These are phyloP conservation scores for Linnemannia zychae DNA, from an alignment of 192 early-diverging fungal species.

Conservation along the genomic window DNA sequence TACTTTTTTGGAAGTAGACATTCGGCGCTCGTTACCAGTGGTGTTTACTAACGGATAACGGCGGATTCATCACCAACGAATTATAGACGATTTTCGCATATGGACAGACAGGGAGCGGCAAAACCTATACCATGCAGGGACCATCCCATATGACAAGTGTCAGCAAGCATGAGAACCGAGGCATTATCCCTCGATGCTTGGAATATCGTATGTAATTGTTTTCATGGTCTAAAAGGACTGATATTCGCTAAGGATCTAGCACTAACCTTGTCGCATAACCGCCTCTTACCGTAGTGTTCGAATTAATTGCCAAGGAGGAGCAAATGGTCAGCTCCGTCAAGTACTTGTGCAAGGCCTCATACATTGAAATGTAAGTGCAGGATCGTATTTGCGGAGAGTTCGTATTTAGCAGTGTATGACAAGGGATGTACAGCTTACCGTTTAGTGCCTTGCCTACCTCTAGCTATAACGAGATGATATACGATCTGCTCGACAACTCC, in stretches of 20 bases:
- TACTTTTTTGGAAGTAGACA: neutral
- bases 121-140: constrained; percentile 84
- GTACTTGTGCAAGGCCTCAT: constrained; percentile 88
- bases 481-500: constrained; percentile 84
- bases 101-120: constrained; percentile 81
- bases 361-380: constrained; percentile 80
- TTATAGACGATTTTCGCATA: constrained; percentile 77
- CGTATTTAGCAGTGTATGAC: neutral
- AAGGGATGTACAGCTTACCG: neutral
- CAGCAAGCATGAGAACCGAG: constrained; percentile 75
- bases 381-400: neutral
- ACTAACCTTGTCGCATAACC: neutral
- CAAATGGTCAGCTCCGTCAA: constrained; percentile 65
- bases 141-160: constrained; percentile 84
- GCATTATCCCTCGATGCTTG: constrained; percentile 73
- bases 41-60: neutral
- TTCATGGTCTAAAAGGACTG: neutral
- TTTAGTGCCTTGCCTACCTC: neutral
- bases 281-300: constrained; percentile 58
- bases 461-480: constrained; percentile 92
- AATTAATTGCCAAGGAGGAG: constrained; percentile 65
- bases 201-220: constrained; percentile 59
- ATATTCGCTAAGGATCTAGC: neutral
- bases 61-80: neutral
- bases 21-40: neutral